Base-by-base conservation (phyloP, 2,329 filamentous ascomycete species). In the Xylariaceae sp. region DNA sequence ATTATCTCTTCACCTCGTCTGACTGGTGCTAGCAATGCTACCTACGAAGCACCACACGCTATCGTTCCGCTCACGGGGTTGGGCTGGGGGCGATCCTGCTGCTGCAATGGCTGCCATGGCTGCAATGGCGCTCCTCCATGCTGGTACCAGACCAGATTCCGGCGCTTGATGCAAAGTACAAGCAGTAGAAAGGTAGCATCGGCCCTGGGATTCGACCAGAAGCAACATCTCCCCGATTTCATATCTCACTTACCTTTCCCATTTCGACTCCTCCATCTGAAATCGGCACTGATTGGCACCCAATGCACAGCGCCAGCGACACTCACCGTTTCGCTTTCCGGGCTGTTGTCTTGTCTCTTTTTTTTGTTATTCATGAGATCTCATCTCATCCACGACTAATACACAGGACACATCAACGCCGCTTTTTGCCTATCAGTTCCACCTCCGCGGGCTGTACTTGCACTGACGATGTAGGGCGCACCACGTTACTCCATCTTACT, bases 401-500 rank as follows among this genome's bases (percentile, higher is more conserved):
- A 30, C 23, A 5, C 23, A 30, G 23, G 23, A 30, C 23, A 30
- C 23, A 30, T 13, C 37, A 41, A 13, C 37, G 37, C 37, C 37
- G 37, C 9, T 9, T n/a, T 50, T 52, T 23, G 56, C 17, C 51
- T 53, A 61, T 58, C 39, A 50, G 45, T 59, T 34, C 30, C 11
- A 47, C 35, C 34, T 8, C 17, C 23, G 10, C 45, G n/a, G 13
- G n/a, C 13, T 51, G 54, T 57, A 58, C 53, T n/a, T 51, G 54
- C 55, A 57, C 53, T 35, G 56, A 51, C 60, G 57, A 60, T 59
- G 63, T 61, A 57, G 11, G 59, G 53, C 50, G 56, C 61, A 68
- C 66, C 67, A 69, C 66, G 65, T 69, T 67, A 51, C 39, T 55
- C 50, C 35, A 57, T 65, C 55, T 64, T 60, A 67, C 64, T 69